These are phyloP conservation scores for Pachysolen tannophilus DNA, from an alignment of 805 yeast species.

Conservation along the genomic window DNA sequence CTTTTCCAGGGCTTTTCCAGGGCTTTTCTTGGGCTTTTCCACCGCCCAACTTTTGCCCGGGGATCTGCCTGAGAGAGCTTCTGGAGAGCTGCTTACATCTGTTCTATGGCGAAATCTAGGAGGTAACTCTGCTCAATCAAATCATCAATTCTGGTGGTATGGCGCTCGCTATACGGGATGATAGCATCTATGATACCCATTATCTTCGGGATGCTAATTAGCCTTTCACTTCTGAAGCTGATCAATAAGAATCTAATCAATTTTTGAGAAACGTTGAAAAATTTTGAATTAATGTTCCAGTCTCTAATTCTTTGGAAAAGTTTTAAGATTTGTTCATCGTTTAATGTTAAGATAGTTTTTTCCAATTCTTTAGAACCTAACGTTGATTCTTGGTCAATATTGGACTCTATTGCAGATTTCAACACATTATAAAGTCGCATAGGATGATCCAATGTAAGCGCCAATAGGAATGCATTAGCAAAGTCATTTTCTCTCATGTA, in stretches of 20 bases:
- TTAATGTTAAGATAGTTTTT: slow-evolving; percentile 46
- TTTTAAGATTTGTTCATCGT: slow-evolving; percentile 47
- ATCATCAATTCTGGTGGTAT: slow-evolving; percentile 66
- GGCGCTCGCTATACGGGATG: slow-evolving; percentile 85
- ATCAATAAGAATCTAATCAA: slow-evolving; percentile 58
- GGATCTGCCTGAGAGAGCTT: too few relatives aligned
- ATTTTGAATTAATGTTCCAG: slow-evolving; percentile 89
- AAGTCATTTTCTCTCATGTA: slow-evolving; percentile 67
- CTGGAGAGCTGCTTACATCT: too few relatives aligned
- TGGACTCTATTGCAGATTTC: slow-evolving; percentile 46
- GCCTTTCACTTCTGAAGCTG: slow-evolving; percentile 42
- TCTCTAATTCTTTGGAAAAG: slow-evolving; percentile 76
- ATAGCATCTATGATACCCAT: slow-evolving; percentile 65
- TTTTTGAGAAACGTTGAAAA: slow-evolving; percentile 75
- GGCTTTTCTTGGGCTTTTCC: too few relatives aligned
- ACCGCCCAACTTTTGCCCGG: too few relatives aligned
- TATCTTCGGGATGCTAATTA: slow-evolving; percentile 61
- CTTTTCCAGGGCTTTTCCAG: too few relatives aligned
- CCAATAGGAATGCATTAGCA: slow-evolving; percentile 82
- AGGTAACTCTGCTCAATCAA: slow-evolving; percentile 80
- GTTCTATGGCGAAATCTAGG: slow-evolving; percentile 75
- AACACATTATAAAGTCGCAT: slow-evolving; percentile 78
- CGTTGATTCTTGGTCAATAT: slow-evolving; percentile 38
- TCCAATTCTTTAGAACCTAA: slow-evolving; percentile 60
- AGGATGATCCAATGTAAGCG: slow-evolving; percentile 84